These are phyloP conservation scores for Daldinia loculata DNA, from an alignment of 495 filamentous ascomycete genomes.

Conservation along the genomic window DNA sequence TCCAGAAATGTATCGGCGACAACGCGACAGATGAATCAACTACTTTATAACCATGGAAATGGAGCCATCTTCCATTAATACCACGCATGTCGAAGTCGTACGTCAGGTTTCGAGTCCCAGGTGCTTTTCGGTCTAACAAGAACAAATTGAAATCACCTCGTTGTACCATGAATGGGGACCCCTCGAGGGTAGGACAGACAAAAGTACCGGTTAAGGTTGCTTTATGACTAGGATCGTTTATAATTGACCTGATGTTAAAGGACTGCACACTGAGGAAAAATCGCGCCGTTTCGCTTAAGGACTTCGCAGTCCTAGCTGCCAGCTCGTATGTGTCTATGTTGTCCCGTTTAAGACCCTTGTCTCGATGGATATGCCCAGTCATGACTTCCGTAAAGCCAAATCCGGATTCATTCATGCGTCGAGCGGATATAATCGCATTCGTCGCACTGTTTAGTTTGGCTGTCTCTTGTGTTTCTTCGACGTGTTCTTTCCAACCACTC, in stretches of 20 bases:
- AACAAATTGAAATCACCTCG: conserved; percentile 68
- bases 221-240: conserved; percentile 58
- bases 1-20: conserved; percentile 63
- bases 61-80: conserved; percentile 58
- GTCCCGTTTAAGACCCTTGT: conserved; percentile 57
- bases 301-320: conserved; percentile 61
- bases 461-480: conserved; percentile 43
- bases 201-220: conserved; percentile 71
- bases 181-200: conserved; percentile 63
- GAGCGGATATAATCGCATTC: conserved; percentile 53
- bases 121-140: conserved; percentile 58
- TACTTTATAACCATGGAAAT: conserved; percentile 70
- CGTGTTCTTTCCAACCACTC: conserved; percentile 8
- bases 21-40: conserved; percentile 68
- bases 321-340: conserved; percentile 61
- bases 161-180: conserved; percentile 68
- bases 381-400: conserved; percentile 71
- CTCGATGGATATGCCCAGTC: conserved; percentile 67
- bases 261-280: conserved; percentile 69
- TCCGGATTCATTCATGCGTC: conserved; percentile 55
- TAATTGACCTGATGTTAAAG: conserved; percentile 55
- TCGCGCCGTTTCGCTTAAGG: conserved; percentile 62
- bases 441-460: conserved; percentile 48
- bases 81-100: conserved; percentile 70
- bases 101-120: conserved; percentile 65